Evolutionary conservation across 1,284 basidiomycete species (phyloP), one percentile per base, ranked within the genome.

Genomic region (Cryptococcus deneoformans): DNA sequence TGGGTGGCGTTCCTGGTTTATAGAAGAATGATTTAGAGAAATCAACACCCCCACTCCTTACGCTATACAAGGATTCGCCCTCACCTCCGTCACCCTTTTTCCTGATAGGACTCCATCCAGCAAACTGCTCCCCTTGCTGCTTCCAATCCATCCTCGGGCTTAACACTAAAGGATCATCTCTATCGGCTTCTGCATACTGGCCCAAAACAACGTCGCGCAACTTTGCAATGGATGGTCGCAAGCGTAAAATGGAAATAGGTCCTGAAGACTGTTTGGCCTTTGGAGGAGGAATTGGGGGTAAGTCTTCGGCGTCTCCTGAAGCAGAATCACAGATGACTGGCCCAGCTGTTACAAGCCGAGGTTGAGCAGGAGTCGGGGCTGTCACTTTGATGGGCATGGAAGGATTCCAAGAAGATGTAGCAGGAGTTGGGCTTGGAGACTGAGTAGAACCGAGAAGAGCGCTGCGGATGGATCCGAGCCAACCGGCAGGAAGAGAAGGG

Each of bases 21-120:
- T 78, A 78, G 63, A 78, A 78, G 69, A 78, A 78, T 12, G 74
- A 76, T 60, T 73, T 71, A 6, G 74, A 66, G 57, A 73, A 78
- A 60, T 78, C 76, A 51, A 73, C 71, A 11, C 51, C 52, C 12
- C 11, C 43, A 14, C 47, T 29, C 29, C 39, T 29, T 34, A 20
- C 34, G n/a, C 12, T 45, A 43, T 58, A 12, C 39, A 11, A 38
- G 10, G 47, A 49, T 42, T 54, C 53, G 35, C 51, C 47, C 46
- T 51, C 37, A 34, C 6, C 29, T 12, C 43, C 40, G 11, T 12
- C 46, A 14, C 5, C 39, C 39, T 40, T 48, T 8, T 45, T 45
- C 42, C 48, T 50, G 11, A 54, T 44, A 24, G 60, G 53, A 42
- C 62, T 61, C 73, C 73, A 75, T n/a, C 73, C 72, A 0, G 73